Evolutionary conservation across 2,329 filamentous ascomycete genomes (phyloP).

Genomic region (Thielaviopsis populi): DNA sequence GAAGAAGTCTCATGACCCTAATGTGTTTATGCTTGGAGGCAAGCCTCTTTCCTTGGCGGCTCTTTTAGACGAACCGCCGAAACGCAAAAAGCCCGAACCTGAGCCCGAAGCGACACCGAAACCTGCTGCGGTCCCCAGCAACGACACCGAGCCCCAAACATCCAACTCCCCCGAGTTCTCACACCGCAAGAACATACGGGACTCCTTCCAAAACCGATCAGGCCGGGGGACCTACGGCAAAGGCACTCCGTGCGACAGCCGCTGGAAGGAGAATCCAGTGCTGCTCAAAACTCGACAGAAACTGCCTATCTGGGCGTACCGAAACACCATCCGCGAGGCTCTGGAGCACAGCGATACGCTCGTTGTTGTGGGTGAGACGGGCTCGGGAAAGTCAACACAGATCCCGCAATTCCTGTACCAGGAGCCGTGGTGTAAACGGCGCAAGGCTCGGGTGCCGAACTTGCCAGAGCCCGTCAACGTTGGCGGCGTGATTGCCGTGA

Average conservation of each 20-base stretch:
- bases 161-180: neutral
- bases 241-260: neutral
- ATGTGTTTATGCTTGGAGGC: conserved; percentile 32
- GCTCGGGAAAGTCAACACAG: conserved; percentile 93
- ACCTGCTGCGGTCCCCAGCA: conserved; percentile 19
- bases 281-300: conserved; percentile 41
- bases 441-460: conserved; percentile 28
- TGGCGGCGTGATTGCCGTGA: conserved; percentile 82
- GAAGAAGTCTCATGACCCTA: conserved; percentile 23
- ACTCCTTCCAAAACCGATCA: neutral
- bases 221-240: neutral
- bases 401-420: conserved; percentile 74
- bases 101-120: conserved; percentile 25
- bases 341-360: conserved; percentile 55
- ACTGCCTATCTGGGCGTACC: conserved; percentile 68
- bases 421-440: conserved; percentile 63
- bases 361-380: conserved; percentile 81
- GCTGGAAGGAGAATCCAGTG: conserved; percentile 22
- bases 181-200: neutral
- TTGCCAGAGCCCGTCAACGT: conserved; percentile 34
- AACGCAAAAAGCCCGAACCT: conserved; percentile 15
- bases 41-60: conserved; percentile 36
- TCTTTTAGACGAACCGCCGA: conserved; percentile 29
- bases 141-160: neutral
- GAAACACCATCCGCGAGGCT: conserved; percentile 50